Evolutionary conservation across 2,329 filamentous ascomycete species (phyloP).

Genomic region (Xylaria sp.): DNA sequence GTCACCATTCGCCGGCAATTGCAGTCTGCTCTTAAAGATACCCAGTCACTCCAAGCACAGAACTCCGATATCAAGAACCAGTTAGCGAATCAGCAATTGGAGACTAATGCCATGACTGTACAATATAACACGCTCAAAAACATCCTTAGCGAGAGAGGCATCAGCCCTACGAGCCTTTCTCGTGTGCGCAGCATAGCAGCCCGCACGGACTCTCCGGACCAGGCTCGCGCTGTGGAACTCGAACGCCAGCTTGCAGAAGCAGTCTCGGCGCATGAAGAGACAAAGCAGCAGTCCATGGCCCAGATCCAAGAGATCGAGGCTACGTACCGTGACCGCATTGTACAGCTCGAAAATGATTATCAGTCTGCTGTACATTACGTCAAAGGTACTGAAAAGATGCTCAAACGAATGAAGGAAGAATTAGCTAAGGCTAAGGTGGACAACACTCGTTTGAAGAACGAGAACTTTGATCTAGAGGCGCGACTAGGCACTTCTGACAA

Average conservation of each 20-base stretch:
- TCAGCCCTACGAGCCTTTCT: conserved; percentile 68
- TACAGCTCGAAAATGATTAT: conserved; percentile 93
- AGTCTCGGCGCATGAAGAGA: conserved; percentile 76
- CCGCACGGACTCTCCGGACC: conserved; percentile 72
- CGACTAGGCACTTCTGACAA: conserved; percentile 32
- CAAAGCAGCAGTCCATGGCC: conserved; percentile 68
- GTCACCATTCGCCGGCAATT: conserved; percentile 85
- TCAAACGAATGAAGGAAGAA: conserved; percentile 97
- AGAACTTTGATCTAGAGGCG: conserved; percentile 65
- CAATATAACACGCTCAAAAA: conserved; percentile 93
- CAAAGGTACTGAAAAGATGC: conserved; percentile 98
- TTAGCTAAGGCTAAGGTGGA: conserved; percentile 86
- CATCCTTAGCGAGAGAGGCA: conserved; percentile 80
- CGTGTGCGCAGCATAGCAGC: conserved; percentile 69
- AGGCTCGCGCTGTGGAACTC: conserved; percentile 72
- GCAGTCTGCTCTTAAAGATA: conserved; percentile 76
- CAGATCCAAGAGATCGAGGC: conserved; percentile 83
- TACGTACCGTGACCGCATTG: conserved; percentile 85
- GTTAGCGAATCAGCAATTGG: conserved; percentile 79
- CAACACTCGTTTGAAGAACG: conserved; percentile 74
- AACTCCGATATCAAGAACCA: conserved; percentile 79
- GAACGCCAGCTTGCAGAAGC: conserved; percentile 80
- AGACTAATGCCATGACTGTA: conserved; percentile 87
- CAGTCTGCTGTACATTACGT: conserved; percentile 97
- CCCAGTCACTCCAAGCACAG: conserved; percentile 71